phyloP scores from a whole-genome alignment of 2,329 filamentous ascomycete species.

The Eutypella sp. region DNA sequence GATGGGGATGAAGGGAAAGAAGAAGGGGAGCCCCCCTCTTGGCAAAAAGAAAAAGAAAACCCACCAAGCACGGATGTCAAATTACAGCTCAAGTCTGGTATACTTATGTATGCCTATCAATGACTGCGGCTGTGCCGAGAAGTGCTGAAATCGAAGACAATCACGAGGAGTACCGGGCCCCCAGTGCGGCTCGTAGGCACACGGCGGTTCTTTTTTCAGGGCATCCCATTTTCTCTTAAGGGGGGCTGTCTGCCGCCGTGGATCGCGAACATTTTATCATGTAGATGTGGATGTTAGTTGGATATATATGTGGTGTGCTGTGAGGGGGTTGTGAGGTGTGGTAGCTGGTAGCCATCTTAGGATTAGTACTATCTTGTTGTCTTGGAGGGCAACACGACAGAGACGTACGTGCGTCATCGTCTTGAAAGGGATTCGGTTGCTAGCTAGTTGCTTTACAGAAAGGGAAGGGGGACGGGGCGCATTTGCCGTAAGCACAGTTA shows the following conservation, averaged over 20 bases:
- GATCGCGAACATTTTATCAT: slow-evolving; percentile 29
- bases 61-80: slow-evolving; percentile 99
- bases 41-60: slow-evolving; percentile 4
- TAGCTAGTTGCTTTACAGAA: too few relatives aligned
- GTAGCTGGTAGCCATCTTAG: too few relatives aligned
- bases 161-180: slow-evolving; percentile 31
- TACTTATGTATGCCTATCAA: too few relatives aligned
- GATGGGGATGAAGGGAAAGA: neutral
- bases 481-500: too few relatives aligned
- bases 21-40: too few relatives aligned
- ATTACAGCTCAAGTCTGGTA: slow-evolving; percentile 96
- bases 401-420: too few relatives aligned
- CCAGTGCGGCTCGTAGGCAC: slow-evolving; percentile 27
- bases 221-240: slow-evolving; percentile 8
- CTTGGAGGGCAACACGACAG: too few relatives aligned
- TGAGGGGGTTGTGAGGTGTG: too few relatives aligned
- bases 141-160: slow-evolving; percentile 75
- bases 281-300: neutral
- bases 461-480: too few relatives aligned
- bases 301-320: too few relatives aligned
- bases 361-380: too few relatives aligned
- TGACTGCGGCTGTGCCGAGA: slow-evolving; percentile 98
- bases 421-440: too few relatives aligned
- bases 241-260: slow-evolving; percentile 21
- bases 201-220: slow-evolving; percentile 14